Percentiles rank a stretch among this genome's conserved stretches.
Conservation (phyloP, 2,329 filamentous ascomycete species). For the Podosphaera aphanis region DNA sequence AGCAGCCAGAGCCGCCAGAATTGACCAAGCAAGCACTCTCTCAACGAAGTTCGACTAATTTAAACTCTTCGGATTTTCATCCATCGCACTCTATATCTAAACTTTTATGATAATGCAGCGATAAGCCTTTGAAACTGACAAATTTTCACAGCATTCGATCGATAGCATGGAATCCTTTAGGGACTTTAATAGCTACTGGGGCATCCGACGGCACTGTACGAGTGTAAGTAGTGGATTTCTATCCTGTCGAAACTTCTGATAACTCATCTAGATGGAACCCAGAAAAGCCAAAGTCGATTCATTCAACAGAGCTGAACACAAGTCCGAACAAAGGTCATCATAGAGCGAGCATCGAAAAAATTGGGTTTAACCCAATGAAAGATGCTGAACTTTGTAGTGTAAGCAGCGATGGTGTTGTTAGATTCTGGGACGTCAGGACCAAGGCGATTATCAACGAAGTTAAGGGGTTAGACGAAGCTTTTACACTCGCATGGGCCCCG, state of each 20-base stretch:
- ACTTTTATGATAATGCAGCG: no score
- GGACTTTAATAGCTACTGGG: slow-evolving; percentile 65
- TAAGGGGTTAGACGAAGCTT: slow-evolving; percentile 39
- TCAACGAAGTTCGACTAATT: no score
- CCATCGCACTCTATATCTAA: no score
- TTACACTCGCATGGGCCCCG: slow-evolving; percentile 51
- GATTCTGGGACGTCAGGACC: slow-evolving; percentile 60
- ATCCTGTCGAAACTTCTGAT: background rate
- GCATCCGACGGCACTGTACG: slow-evolving; percentile 45
- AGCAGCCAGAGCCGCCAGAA: no score
- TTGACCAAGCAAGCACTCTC: no score
- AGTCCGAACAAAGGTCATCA: slow-evolving; percentile 17
- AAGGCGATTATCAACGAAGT: slow-evolving; percentile 49
- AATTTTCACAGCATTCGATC: slow-evolving; percentile 37
- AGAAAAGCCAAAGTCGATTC: slow-evolving; percentile 48
- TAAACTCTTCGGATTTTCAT: no score
- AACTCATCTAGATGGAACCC: slow-evolving; percentile 39
- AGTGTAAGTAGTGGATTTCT: slow-evolving; percentile 20
- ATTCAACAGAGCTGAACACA: slow-evolving; percentile 52
- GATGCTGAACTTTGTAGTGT: slow-evolving; percentile 58
- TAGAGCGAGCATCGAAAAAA: slow-evolving; percentile 41
- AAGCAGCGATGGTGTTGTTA: slow-evolving; percentile 48
- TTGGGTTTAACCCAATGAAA: slow-evolving; percentile 55
- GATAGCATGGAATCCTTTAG: slow-evolving; percentile 74
- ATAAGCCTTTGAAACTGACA: no score